Base-by-base conservation (phyloP, 2,329 filamentous ascomycete genomes). In the Aspergillus pseudoviridinutans region DNA sequence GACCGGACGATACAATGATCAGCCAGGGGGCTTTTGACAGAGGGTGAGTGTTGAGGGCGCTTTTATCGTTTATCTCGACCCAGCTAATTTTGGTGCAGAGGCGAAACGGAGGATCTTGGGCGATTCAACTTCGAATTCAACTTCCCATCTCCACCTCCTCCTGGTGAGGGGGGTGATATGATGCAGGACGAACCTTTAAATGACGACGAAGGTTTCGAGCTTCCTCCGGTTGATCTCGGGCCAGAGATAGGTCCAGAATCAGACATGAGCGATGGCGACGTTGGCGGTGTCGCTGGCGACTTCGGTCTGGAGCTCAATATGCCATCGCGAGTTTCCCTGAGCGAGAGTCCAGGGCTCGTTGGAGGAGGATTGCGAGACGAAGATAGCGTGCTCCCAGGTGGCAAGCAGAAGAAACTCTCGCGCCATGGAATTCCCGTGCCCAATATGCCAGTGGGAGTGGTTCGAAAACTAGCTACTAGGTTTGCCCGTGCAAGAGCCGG, bases 391-490 rank as follows among this genome's bases (percentile, higher is more conserved):
- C 66, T 69, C 47, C 66, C 67, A 46, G 62, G 66, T 20, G 64
- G 66, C 12, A 83, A 78, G 63, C 79, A 84, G 63, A 82, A 84
- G 61, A 80, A 82, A 60, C 65, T 84, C 17, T 95, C 91, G 0
- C 83, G 83, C 51, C 80, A 92, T 67, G 90, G 90, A 27, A 85
- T 89, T 51, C 84, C 88, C 59, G 92, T 92, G 63, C 89, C 90
- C 0, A 86, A 87, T 0, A 77, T 96, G 46, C 90, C 92, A 2
- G 76, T 83, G 0, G 82, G 85, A 0, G 85, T 92, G 22, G 86
- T 96, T 52, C 93, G 92, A 74, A 80, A 79, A 53, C 70, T 81
- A 53, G 78, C 78, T 29, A 87, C 87, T 35, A 87, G 84, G 1
- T 90, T 91, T 67, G 83, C 88, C 22, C 85, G 86, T 64, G 84